These are phyloP conservation scores for Penstemon barbatus DNA, from an alignment of 257 asterid species.

Conservation along the genomic window DNA sequence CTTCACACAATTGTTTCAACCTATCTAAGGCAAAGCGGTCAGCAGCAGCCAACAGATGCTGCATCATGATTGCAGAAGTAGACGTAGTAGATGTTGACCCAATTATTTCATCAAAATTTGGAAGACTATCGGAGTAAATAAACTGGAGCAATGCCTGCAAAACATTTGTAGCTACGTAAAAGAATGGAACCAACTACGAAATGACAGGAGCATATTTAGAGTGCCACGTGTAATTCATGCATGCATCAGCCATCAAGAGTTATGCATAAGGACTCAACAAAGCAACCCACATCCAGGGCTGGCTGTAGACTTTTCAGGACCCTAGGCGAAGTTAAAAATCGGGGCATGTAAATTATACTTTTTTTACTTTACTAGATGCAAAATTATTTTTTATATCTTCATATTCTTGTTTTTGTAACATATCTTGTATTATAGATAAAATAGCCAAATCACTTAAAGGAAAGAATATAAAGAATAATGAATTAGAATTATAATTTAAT, in stretches of 20 bases:
- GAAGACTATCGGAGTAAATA: conserved; percentile 75
- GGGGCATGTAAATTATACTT: too few species aligned
- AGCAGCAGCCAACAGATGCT: conserved; percentile 94
- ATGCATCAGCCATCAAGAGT: not conserved
- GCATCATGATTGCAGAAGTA: conserved; percentile 73
- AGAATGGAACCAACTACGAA: conserved; percentile 5
- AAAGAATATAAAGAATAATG: too few species aligned
- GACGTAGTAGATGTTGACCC: conserved; percentile 50
- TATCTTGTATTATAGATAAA: too few species aligned
- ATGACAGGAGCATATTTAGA: not conserved
- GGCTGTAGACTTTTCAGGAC: too few species aligned
- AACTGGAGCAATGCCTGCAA: conserved; percentile 89
- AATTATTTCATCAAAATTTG: conserved; percentile 57
- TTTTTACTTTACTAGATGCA: too few species aligned
- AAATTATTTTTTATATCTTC: too few species aligned
- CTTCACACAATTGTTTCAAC: conserved; percentile 86
- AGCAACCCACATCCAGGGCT: not conserved
- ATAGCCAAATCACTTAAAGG: too few species aligned
- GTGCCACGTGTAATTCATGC: conserved; percentile 6
- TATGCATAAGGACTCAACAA: conserved; percentile 17
- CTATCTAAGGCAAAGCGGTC: conserved; percentile 91
- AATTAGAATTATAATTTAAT: too few species aligned
- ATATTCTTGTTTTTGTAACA: too few species aligned
- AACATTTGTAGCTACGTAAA: conserved; percentile 23
- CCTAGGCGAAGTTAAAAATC: too few species aligned